A percentile compares a stretch with the other conserved stretches of the same genome.
phyloP scores from a whole-genome alignment of 148 eudicot species.

The Heliamphora exappendiculata region DNA sequence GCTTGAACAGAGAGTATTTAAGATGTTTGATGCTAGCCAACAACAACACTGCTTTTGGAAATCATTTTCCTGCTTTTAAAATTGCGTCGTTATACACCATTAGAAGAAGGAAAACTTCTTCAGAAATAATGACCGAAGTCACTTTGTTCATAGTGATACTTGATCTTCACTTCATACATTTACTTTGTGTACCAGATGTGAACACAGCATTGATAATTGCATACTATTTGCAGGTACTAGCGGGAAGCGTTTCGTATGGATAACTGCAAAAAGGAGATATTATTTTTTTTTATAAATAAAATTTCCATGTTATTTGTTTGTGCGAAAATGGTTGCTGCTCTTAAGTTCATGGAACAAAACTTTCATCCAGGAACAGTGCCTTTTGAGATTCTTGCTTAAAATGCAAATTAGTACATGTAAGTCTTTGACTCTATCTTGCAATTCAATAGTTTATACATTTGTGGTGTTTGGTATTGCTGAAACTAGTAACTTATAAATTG shows the following conservation, averaged over 20 bases:
- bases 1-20: background rate
- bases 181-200: background rate
- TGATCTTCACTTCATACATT: background rate
- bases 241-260: background rate
- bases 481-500: too few relatives aligned
- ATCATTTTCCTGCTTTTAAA: background rate
- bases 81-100: background rate
- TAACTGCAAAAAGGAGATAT: background rate
- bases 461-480: too few relatives aligned
- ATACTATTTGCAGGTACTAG: constrained; percentile 5
- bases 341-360: background rate
- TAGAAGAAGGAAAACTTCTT: background rate
- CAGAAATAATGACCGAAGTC: background rate
- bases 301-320: background rate
- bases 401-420: background rate
- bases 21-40: background rate
- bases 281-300: too few relatives aligned
- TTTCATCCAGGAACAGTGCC: background rate
- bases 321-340: background rate
- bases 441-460: background rate
- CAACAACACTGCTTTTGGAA: background rate
- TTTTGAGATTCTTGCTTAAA: background rate
- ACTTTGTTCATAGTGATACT: background rate
- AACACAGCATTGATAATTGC: background rate
- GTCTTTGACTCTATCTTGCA: background rate